A percentile compares a stretch with the other conserved stretches of the same genome.
phyloP scores from a whole-genome alignment of 441 rosid species.

The Bocquillonia castaneifolia region DNA sequence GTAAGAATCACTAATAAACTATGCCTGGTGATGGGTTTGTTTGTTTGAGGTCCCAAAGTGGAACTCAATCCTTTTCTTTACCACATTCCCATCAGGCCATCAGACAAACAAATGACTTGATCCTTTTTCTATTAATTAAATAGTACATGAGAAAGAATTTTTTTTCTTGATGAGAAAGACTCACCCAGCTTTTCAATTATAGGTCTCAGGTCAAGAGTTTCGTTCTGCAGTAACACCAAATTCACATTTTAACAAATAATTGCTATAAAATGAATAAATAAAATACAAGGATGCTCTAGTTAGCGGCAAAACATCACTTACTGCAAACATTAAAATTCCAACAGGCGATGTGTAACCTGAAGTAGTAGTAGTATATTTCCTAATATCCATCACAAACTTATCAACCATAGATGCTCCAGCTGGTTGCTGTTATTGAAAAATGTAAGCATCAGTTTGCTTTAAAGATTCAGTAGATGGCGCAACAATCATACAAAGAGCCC shows the following conservation, averaged over 20 bases:
- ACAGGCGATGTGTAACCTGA: slow-evolving; percentile 55
- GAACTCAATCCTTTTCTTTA: neutral
- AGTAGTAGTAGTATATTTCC: slow-evolving; percentile 39
- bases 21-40: neutral
- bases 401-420: slow-evolving; percentile 35
- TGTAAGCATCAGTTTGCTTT: slow-evolving; percentile 4
- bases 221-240: slow-evolving; percentile 40
- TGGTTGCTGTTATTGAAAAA: slow-evolving; percentile 31
- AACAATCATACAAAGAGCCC: neutral
- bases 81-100: neutral
- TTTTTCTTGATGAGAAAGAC: slow-evolving; percentile 24
- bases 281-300: slow-evolving; percentile 12
- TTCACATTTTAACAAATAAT: slow-evolving; percentile 8
- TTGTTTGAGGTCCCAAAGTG: neutral
- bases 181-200: slow-evolving; percentile 61
- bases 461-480: slow-evolving; percentile 7
- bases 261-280: slow-evolving; percentile 11
- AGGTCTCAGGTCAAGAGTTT: slow-evolving; percentile 36
- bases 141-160: neutral
- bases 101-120: neutral
- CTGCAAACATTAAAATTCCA: slow-evolving; percentile 72
- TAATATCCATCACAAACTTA: slow-evolving; percentile 55
- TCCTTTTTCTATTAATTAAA: neutral
- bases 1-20: neutral
- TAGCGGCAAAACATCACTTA: slow-evolving; percentile 32